Evolutionary conservation across 768 basidiomycete species (phyloP), one percentile per base, ranked within the genome.

Genomic region (Leccinellum luteum): DNA sequence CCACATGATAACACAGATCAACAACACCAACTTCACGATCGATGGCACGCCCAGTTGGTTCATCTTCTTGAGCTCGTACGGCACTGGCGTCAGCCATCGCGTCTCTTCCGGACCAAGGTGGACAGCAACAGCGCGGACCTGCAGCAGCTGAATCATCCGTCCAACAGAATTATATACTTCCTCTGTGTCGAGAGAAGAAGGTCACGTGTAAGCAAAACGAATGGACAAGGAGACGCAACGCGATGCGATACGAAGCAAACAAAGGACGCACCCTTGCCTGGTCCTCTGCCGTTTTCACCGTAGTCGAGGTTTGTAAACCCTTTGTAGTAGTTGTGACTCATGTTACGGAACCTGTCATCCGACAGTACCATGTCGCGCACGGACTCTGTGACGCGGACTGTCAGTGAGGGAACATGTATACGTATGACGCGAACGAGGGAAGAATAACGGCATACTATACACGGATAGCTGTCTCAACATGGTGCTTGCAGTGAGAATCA

Each of bases 91-190:
- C 4, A 59, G 41, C 67, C 65, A 57, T 25, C 43, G 52, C 23
- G 52, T 57, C 17, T 57, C 54, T 15, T 50, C 52, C 13, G 3
- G 19, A 25, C 8, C 8, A 9, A 19, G 38, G n/a, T 48, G 32
- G 32, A 34, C 32, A 5, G 31, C 13, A 34, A 34, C 47, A 6
- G 52, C 52, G 14, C 50, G 50, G 7, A 47, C 52, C 28, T 70
- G 64, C 59, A 66, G 59, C 14, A 48, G 8, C 50, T 53, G 61
- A 31, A 69, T 66, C 66, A 68, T 55, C 15, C 27, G 48, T 10
- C 66, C 58, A n/a, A 69, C 58, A 1, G 66, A 60, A 19, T 61
- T 52, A 35, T 68, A 67, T 14, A 68, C 68, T 50, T 69, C 68
- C 2, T 54, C 68, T 17, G n/a, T n/a, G 34, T 56, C 12, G 13